Evolutionary conservation across 176 grass and related monocot genomes (phyloP).

Genomic region (Avena sativa): DNA sequence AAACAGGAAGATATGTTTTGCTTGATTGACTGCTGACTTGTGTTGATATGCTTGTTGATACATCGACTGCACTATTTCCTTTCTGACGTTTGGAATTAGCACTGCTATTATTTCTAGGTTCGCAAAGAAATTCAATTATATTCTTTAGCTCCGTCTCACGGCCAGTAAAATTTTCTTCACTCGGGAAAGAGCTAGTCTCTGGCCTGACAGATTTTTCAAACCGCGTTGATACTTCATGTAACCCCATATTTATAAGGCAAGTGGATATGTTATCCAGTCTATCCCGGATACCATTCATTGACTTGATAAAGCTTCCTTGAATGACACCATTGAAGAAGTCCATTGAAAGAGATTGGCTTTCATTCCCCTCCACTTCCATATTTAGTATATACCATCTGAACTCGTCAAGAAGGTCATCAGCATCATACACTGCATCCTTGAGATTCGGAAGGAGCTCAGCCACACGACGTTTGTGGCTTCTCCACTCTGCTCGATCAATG

Average conservation of each 20-base stretch:
- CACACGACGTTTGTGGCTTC: not conserved
- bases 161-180: not conserved
- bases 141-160: not conserved
- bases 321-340: not conserved
- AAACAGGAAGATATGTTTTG: too few species aligned
- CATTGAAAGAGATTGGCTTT: not conserved
- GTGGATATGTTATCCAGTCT: not conserved
- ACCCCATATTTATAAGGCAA: not conserved
- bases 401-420: not conserved
- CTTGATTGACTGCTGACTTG: too few species aligned
- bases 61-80: too few species aligned
- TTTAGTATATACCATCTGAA: not conserved
- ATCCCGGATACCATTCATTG: not conserved
- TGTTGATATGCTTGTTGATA: too few species aligned
- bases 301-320: not conserved
- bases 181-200: not conserved
- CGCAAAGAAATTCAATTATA: too few species aligned
- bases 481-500: not conserved
- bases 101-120: too few species aligned
- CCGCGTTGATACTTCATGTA: not conserved
- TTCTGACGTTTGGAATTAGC: too few species aligned
- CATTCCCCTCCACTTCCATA: not conserved
- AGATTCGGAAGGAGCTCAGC: not conserved
- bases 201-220: not conserved
- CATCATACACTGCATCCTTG: not conserved